phyloP scores from a whole-genome alignment of 345 rosid genomes.

The Raphanus raphanistrum region DNA sequence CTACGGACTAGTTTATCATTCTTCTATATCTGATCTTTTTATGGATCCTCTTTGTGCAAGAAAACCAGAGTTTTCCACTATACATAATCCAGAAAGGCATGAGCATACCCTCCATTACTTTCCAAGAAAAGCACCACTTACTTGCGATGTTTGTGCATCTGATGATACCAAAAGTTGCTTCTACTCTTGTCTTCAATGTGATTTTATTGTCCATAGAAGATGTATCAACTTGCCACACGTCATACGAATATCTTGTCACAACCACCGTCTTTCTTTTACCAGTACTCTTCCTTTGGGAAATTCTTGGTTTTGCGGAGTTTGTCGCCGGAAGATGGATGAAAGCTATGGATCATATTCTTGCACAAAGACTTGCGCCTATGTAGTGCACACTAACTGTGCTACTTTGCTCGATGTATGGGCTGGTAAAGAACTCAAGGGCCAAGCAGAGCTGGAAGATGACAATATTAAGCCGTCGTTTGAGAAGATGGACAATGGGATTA shows the following conservation, averaged over 20 bases:
- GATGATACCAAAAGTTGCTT: background rate
- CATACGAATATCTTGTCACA: background rate
- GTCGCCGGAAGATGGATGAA: background rate
- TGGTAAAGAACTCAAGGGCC: conserved; percentile 1
- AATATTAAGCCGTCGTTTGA: background rate
- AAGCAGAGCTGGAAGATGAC: background rate
- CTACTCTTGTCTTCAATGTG: background rate
- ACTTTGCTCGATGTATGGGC: background rate
- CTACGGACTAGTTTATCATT: background rate
- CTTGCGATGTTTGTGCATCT: conserved; percentile 11
- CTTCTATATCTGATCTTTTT: background rate
- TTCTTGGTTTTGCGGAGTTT: background rate
- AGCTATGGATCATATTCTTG: background rate
- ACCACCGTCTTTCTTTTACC: conserved; percentile 9
- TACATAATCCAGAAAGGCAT: conserved; percentile 10
- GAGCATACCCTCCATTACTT: conserved; percentile 12
- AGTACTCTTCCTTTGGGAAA: background rate
- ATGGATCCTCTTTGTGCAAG: background rate
- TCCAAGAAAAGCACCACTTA: background rate
- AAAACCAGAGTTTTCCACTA: background rate
- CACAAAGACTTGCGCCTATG: background rate
- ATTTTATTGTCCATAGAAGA: conserved; percentile 1
- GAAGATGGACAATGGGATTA: background rate
- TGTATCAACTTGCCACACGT: background rate
- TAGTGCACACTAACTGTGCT: background rate